These are phyloP conservation scores for Pulicaria dysenterica DNA, from an alignment of 129 eudicot genomes.

Conservation along the genomic window DNA sequence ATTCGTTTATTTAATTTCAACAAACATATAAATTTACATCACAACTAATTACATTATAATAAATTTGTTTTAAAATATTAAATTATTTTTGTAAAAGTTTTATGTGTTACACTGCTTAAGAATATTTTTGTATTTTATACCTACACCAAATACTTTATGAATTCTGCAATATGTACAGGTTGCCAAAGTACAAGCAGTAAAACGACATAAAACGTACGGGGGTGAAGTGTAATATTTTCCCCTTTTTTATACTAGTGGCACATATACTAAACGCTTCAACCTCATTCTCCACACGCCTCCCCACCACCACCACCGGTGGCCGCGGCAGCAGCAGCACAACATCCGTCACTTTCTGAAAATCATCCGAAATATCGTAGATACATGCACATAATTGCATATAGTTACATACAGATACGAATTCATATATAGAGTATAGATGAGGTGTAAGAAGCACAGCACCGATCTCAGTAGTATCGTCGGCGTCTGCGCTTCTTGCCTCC, in stretches of 20 bases:
- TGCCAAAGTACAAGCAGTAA: background rate
- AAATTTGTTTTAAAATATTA: no score
- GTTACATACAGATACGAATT: background rate
- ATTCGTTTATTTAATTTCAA: no score
- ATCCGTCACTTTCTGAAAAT: background rate
- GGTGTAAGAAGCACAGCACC: constrained; percentile 65
- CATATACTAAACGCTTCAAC: background rate
- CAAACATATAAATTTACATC: no score
- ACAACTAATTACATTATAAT: no score
- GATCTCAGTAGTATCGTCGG: constrained; percentile 64
- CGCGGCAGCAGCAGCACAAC: constrained; percentile 5
- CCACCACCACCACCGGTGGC: constrained; percentile 12
- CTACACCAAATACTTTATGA: no score
- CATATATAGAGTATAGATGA: constrained; percentile 40
- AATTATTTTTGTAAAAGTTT: background rate
- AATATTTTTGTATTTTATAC: no score
- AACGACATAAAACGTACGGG: background rate
- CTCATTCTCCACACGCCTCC: constrained; percentile 20
- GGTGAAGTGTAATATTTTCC: background rate
- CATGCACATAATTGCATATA: background rate
- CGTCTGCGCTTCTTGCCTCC: constrained; percentile 81
- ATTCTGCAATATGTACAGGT: background rate
- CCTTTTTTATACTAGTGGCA: constrained; percentile 9
- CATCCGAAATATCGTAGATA: background rate
- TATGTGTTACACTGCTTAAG: background rate